phyloP scores from a whole-genome alignment of 805 yeast genomes.

The Metschnikowia picachoensis region DNA sequence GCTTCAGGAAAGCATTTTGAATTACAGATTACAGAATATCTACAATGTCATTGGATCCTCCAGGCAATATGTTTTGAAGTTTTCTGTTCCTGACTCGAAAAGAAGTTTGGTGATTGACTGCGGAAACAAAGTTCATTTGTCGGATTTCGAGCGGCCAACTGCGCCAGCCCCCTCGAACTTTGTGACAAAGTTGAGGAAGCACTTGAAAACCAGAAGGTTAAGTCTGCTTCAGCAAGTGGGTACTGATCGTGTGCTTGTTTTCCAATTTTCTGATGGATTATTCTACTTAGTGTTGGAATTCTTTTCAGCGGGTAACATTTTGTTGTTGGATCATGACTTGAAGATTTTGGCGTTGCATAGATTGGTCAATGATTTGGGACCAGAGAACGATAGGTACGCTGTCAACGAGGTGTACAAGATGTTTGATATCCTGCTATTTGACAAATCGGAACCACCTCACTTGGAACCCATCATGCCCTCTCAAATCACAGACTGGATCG shows the following conservation, averaged over 20 bases:
- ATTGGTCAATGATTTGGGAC: conserved; percentile 66
- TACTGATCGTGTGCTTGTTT: conserved; percentile 76
- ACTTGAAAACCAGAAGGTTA: conserved; percentile 73
- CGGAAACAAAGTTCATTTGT: conserved; percentile 75
- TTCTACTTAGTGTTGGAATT: conserved; percentile 81
- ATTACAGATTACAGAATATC: conserved; percentile 76
- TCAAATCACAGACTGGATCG: conserved; percentile 38
- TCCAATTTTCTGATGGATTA: conserved; percentile 80
- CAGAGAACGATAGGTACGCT: conserved; percentile 56
- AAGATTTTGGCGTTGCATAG: conserved; percentile 74
- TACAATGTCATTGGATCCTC: conserved; percentile 72
- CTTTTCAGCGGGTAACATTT: conserved; percentile 90
- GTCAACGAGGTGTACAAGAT: conserved; percentile 69
- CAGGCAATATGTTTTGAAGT: conserved; percentile 74
- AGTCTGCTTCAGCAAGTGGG: conserved; percentile 70
- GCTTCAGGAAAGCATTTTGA: conserved; percentile 50
- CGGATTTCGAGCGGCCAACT: conserved; percentile 77
- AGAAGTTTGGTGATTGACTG: conserved; percentile 74
- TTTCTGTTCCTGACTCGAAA: conserved; percentile 80
- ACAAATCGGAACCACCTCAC: conserved; percentile 11
- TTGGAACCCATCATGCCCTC: conserved; percentile 19
- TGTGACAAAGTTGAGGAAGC: conserved; percentile 82
- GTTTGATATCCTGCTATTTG: conserved; percentile 54
- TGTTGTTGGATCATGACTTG: conserved; percentile 65
- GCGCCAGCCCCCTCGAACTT: conserved; percentile 82